Evolutionary conservation across 768 basidiomycete genomes (phyloP).

Genomic region (Phanerodontia chrysosporium): DNA sequence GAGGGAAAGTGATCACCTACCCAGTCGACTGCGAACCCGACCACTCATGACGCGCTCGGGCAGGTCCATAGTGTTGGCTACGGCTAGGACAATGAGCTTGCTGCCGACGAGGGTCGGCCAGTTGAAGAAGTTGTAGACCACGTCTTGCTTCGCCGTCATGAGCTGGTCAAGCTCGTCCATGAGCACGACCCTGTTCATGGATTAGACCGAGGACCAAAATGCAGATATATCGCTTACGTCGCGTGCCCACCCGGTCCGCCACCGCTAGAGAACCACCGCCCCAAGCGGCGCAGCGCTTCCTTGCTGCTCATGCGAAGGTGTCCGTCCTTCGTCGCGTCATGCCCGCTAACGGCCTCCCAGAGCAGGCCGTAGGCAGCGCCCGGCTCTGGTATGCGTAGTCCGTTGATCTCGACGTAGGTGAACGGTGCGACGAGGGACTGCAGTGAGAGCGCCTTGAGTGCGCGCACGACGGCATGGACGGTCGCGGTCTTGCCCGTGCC

Average conservation of each 20-base stretch:
- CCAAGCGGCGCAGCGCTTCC: conserved; percentile 77
- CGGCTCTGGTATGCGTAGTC: conserved; percentile 89
- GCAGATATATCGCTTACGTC: conserved; percentile 53
- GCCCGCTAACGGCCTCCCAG: conserved; percentile 90
- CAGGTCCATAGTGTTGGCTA: conserved; percentile 97
- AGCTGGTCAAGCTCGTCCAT: conserved; percentile 99
- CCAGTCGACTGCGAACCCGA: conserved; percentile 87
- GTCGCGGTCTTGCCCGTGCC: conserved; percentile 99
- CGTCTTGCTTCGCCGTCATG: conserved; percentile 93
- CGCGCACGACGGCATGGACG: conserved; percentile 87
- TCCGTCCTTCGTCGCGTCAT: conserved; percentile 58
- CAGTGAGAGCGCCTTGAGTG: conserved; percentile 86
- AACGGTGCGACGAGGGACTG: conserved; percentile 83
- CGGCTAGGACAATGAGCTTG: conserved; percentile 90
- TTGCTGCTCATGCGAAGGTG: conserved; percentile 69
- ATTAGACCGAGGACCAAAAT: background rate
- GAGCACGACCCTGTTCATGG: conserved; percentile 71
- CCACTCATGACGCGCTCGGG: conserved; percentile 93
- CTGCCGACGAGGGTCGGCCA: conserved; percentile 92
- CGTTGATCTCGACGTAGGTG: conserved; percentile 97
- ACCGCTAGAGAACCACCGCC: conserved; percentile 69
- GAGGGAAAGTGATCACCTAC: conserved; percentile 37
- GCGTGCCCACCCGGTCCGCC: conserved; percentile 83
- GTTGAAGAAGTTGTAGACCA: conserved; percentile 99
- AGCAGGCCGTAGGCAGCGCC: conserved; percentile 87